Evolutionary conservation across 495 filamentous ascomycete species (phyloP).

Genomic region (Endocarpon pusillum): DNA sequence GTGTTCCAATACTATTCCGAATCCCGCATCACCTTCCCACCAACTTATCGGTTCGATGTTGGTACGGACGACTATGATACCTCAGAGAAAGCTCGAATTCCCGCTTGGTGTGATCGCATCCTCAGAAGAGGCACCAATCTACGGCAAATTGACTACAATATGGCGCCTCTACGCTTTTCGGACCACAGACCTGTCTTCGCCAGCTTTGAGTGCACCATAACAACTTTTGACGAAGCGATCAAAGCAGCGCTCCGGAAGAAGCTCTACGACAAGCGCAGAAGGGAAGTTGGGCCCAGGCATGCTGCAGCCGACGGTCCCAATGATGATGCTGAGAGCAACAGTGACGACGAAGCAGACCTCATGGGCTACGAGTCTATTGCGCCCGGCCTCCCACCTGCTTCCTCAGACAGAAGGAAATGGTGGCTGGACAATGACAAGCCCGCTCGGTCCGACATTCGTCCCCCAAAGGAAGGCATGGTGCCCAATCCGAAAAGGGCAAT

Average conservation of each 20-base stretch:
- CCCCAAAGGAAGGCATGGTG: constrained; percentile 39
- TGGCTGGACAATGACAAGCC: constrained; percentile 75
- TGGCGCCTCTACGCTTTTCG: constrained; percentile 66
- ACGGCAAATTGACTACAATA: constrained; percentile 63
- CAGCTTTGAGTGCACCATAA: constrained; percentile 67
- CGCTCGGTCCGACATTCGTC: constrained; percentile 50
- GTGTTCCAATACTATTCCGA: constrained; percentile 87
- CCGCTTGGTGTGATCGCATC: constrained; percentile 93
- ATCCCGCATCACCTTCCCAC: constrained; percentile 63
- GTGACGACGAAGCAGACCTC: constrained; percentile 57
- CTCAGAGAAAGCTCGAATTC: constrained; percentile 90
- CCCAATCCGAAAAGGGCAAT: constrained; percentile 56
- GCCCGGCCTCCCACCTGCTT: constrained; percentile 70
- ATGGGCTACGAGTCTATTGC: constrained; percentile 59
- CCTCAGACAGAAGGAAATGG: constrained; percentile 81
- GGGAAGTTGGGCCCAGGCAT: constrained; percentile 42
- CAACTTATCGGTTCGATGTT: constrained; percentile 91
- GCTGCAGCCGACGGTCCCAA: constrained; percentile 17
- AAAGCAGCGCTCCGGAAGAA: constrained; percentile 52
- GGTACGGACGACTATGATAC: constrained; percentile 80
- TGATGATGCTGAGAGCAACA: constrained; percentile 23
- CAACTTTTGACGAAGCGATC: constrained; percentile 52
- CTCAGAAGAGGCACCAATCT: constrained; percentile 71
- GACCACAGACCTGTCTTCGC: constrained; percentile 91
- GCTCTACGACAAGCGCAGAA: constrained; percentile 52